phyloP scores from a whole-genome alignment of 2,329 filamentous ascomycete species.

The Stagonosporopsis cucurbitacearum region DNA sequence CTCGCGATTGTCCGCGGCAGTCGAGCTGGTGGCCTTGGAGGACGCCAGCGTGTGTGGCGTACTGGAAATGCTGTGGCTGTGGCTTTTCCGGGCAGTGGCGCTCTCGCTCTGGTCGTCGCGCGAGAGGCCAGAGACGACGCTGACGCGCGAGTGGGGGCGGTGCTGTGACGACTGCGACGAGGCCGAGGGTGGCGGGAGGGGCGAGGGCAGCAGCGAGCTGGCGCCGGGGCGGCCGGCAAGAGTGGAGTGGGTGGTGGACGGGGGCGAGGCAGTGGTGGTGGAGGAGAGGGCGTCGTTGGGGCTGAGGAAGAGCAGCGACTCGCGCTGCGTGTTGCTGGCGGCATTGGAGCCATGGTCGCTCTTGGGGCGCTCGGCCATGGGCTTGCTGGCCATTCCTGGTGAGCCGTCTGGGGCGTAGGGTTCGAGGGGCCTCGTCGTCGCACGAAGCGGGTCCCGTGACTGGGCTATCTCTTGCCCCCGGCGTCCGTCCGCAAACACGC shows the following conservation, averaged over 20 bases:
- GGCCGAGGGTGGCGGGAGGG: constrained; percentile 40
- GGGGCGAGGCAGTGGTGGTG: constrained; percentile 9
- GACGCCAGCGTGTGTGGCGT: constrained; percentile 48
- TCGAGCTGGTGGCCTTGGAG: constrained; percentile 36
- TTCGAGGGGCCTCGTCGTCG: constrained; percentile 30
- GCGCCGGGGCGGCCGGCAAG: constrained; percentile 12
- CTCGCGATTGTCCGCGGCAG: constrained; percentile 40
- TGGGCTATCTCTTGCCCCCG: constrained; percentile 14
- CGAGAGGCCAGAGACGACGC: constrained; percentile 34
- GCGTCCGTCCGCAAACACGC: constrained; percentile 14
- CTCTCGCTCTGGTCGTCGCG: constrained; percentile 37
- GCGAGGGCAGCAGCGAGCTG: constrained; percentile 40
- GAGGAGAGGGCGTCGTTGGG: constrained; percentile 26
- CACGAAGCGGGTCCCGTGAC: constrained; percentile 24
- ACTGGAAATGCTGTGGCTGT: constrained; percentile 46
- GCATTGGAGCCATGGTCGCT: constrained; percentile 32
- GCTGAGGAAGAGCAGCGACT: constrained; percentile 22
- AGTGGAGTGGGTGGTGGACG: constrained; percentile 18
- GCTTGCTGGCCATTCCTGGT: constrained; percentile 38
- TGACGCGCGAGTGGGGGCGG: constrained; percentile 42
- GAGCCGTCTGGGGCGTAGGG: constrained; percentile 9
- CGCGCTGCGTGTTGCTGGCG: constrained; percentile 5
- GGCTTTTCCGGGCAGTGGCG: constrained; percentile 35
- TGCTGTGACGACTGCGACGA: constrained; percentile 37
- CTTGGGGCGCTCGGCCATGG: constrained; percentile 39